These are phyloP conservation scores for Kwoniella mangroviensis DNA, from an alignment of 768 basidiomycete species.

Conservation along the genomic window DNA sequence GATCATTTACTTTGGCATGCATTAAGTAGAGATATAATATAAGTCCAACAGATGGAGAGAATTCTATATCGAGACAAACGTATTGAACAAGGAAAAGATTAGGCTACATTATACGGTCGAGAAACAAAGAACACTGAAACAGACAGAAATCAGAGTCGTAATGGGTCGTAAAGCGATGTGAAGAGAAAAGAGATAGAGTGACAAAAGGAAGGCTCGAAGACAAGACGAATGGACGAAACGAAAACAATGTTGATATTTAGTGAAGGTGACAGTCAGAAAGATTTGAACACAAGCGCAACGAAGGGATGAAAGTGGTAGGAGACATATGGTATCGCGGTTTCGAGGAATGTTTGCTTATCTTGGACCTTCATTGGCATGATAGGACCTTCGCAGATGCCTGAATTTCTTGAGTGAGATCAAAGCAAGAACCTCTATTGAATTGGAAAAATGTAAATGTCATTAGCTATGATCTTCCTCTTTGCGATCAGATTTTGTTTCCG, in stretches of 20 bases:
- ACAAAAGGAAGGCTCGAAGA: no score
- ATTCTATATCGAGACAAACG: neutral
- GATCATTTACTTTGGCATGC: neutral
- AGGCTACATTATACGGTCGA: slow-evolving; percentile 20
- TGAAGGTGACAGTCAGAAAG: no score
- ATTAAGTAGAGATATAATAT: neutral
- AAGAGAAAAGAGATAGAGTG: neutral
- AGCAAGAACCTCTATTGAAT: slow-evolving; percentile 57
- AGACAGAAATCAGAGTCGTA: neutral
- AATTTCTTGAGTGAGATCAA: slow-evolving; percentile 57
- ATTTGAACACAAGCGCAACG: no score
- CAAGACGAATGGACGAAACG: neutral
- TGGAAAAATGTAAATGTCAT: no score
- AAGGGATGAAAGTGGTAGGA: no score
- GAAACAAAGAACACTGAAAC: neutral
- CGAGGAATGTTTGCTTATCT: slow-evolving; percentile 19
- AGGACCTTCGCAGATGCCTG: slow-evolving; percentile 51
- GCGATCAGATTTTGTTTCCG: no score
- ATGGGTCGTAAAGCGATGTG: neutral
- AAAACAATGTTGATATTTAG: no score
- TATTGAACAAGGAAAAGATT: neutral
- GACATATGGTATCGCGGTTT: no score
- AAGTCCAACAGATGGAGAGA: neutral
- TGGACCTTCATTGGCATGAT: slow-evolving; percentile 48
- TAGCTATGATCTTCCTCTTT: no score